Evolutionary conservation across 1,139 yeast genomes (phyloP).

Genomic region (Geotrichum bryndzae): DNA sequence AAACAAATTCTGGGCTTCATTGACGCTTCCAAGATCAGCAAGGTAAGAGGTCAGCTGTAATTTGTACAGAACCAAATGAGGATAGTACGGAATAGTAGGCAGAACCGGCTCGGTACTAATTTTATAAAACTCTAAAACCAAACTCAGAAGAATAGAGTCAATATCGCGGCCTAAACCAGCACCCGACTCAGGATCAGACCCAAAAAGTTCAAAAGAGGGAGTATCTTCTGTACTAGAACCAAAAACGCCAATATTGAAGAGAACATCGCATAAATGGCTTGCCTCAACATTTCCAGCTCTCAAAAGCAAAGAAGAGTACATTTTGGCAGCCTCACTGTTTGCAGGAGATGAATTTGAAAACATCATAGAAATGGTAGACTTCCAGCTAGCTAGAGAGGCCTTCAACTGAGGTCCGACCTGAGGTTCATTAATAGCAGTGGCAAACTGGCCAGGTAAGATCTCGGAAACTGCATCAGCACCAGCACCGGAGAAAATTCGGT

Average conservation of each 20-base stretch:
- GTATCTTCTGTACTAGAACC: conserved; percentile 5
- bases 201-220: conserved; percentile 11
- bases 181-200: conserved; percentile 10
- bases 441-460: conserved; percentile 14
- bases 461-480: conserved; percentile 40
- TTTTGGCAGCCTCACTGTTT: conserved; percentile 31
- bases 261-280: conserved; percentile 38
- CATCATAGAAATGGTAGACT: conserved; percentile 31
- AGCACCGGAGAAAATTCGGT: conserved; percentile 63
- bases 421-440: conserved; percentile 10
- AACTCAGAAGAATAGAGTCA: conserved; percentile 51
- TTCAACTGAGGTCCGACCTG: conserved; percentile 10
- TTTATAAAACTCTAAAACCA: conserved; percentile 59
- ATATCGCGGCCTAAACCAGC: conserved; percentile 33
- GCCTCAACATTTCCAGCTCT: conserved; percentile 32
- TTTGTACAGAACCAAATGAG: conserved; percentile 53
- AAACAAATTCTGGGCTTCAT: conserved; percentile 55
- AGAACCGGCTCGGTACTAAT: conserved; percentile 23
- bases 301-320: conserved; percentile 33
- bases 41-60: conserved; percentile 57
- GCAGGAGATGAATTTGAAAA: conserved; percentile 32
- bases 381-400: conserved; percentile 33
- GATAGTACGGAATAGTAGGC: conserved; percentile 35
- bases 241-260: conserved; percentile 37
- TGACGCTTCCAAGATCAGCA: conserved; percentile 54